Evolutionary conservation across 2,329 filamentous ascomycete species (phyloP), one percentile per base, ranked within the genome.

Genomic region (Furcasterigmium furcatum): DNA sequence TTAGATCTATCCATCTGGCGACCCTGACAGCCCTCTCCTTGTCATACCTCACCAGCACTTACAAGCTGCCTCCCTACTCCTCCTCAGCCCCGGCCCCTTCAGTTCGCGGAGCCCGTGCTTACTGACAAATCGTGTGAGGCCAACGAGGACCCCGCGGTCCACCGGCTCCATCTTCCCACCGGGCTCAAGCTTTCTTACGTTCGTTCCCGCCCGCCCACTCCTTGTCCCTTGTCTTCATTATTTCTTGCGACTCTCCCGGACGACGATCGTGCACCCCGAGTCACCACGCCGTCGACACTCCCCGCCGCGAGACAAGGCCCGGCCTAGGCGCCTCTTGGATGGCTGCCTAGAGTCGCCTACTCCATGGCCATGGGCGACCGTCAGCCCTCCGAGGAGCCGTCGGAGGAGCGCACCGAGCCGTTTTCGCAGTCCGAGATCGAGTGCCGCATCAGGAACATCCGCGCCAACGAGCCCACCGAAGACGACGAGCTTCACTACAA

Each of bases 401-500:
- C 68, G 49, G 68, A 72, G 56, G 77, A 81, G 64, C 75, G 70
- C 62, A 82, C 79, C 39, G 77, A 82, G 62, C 76, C 77, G 9
- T 79, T 80, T 54, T 77, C 78, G 9, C 69, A 79, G 51, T 73
- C 75, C 41, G 77, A 82, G 60, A 71, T 80, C 51, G 71, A 78
- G 42, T 63, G 71, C 21, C 74, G 76, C 16, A 62, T 79, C 47
- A 67, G 65, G 48, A 63, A 59, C 54, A 64, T 78, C 45, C 66
- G 70, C 39, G 67, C 74, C 46, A 71, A 75, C 46, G 70, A 71
- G 50, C 56, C 62, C 14, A 58, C 68, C 49, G 34, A 36, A 9
- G 34, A 36, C 16, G 59, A 63, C 39, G 59, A 66, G 40, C 53
- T 60, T 20, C 63, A 66, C 36, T 59, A 65, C 51, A 68, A 68